Evolutionary conservation across 805 yeast species (phyloP).

Genomic region (Huiozyma naganishii): DNA sequence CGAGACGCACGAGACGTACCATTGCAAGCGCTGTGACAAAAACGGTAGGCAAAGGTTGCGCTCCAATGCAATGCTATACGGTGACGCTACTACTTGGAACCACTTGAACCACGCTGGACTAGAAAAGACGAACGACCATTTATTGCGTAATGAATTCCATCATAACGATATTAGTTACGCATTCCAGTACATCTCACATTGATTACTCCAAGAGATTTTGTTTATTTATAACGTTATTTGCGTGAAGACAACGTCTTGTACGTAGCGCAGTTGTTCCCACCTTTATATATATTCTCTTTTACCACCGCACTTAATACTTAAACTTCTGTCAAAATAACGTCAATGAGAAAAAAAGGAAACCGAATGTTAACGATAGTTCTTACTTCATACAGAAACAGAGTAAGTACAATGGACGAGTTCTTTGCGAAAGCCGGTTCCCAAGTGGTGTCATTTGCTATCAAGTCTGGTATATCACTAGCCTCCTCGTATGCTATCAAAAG

Average conservation of each 20-base stretch:
- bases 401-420: slow-evolving; percentile 30
- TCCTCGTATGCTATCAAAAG: slow-evolving; percentile 62
- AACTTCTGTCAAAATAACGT: neutral
- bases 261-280: neutral
- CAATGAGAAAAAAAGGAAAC: neutral
- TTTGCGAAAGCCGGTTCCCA: slow-evolving; percentile 56
- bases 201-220: neutral
- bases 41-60: slow-evolving; percentile 49
- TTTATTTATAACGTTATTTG: too few relatives aligned
- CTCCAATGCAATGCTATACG: slow-evolving; percentile 85
- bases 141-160: slow-evolving; percentile 63
- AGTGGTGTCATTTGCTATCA: slow-evolving; percentile 68
- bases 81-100: slow-evolving; percentile 97
- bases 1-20: slow-evolving; percentile 87
- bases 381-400: neutral
- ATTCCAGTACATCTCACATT: slow-evolving; percentile 87
- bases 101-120: slow-evolving; percentile 63
- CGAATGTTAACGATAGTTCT: neutral
- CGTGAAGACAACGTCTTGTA: too few relatives aligned
- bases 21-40: slow-evolving; percentile 67
- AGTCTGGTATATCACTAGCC: slow-evolving; percentile 66
- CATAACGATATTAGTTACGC: slow-evolving; percentile 70
- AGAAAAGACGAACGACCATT: slow-evolving; percentile 58
- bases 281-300: neutral
- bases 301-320: neutral